Evolutionary conservation across 768 basidiomycete genomes (phyloP), one percentile per base, ranked within the genome.

Genomic region (Melanogaster broomeanus): DNA sequence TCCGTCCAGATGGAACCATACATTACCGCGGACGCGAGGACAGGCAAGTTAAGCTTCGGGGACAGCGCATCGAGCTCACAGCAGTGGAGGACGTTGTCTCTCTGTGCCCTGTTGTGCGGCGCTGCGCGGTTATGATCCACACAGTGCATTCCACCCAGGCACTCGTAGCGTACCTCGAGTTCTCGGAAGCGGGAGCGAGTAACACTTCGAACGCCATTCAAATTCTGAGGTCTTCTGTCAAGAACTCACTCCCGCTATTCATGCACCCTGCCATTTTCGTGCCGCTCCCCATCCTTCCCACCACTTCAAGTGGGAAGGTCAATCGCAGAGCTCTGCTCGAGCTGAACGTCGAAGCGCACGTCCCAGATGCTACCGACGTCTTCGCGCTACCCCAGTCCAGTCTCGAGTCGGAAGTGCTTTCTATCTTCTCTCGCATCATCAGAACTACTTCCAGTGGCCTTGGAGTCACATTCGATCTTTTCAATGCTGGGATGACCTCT

Each of bases 41-140:
- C 51, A 44, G 60, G 15, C 61, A 62, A 41, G 45, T 62, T 38
- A 62, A 62, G 33, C 44, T 62, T 46, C 51, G 57, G 13, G 61
- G 61, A 35, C 54, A 56, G 24, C 56, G 61, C 35, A 50, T 62
- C 25, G 61, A 62, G 41, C 48, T 53, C 9, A 53, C 48, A 9
- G 61, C 61, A 42, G 48, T 62, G 21, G 61, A 62, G 42, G 42
- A 45, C n/a, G 56, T 58, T 18, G 49, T 57, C 16, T 41, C 35
- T 7, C 55, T 40, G 33, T 50, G 22, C 42, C 48, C 21, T 10
- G n/a, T 25, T 22, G 56, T 57, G 11, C 46, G 38, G 24, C 21
- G 56, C 21, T 40, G 47, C 39, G 56, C 56, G 9, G 51, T 54
- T 7, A 18, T 57, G 22, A 52, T 56, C 37, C 44, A 45, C 19